Evolutionary conservation across 768 basidiomycete species (phyloP).

Genomic region (Tylopilus felleus): DNA sequence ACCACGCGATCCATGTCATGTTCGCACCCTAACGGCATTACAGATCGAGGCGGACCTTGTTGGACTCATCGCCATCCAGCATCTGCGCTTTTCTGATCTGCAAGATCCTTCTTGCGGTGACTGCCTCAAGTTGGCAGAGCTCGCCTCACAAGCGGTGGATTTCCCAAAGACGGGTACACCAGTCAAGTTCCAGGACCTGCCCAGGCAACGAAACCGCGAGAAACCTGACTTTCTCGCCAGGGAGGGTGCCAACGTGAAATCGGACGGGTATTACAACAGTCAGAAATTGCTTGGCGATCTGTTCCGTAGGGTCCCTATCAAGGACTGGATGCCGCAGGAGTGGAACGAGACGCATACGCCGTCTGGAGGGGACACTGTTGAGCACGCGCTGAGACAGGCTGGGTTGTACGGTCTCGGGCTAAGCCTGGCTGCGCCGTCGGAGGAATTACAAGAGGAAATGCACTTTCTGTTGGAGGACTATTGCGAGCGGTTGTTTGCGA

Average conservation of each 20-base stretch:
- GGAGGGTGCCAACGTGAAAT: conserved; percentile 32
- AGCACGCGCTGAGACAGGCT: conserved; percentile 22
- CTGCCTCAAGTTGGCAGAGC: conserved; percentile 42
- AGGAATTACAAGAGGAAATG: conserved; percentile 39
- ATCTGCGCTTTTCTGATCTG: conserved; percentile 43
- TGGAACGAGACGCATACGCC: conserved; percentile 19
- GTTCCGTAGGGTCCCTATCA: conserved; percentile 42
- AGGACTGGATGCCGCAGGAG: conserved; percentile 30
- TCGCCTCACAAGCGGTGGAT: conserved; percentile 48
- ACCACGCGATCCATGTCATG: neutral
- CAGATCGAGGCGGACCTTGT: conserved; percentile 40
- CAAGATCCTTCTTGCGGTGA: conserved; percentile 32
- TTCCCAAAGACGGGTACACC: conserved; percentile 45
- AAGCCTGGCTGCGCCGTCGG: conserved; percentile 17
- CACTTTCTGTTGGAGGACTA: conserved; percentile 35
- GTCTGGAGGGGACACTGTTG: conserved; percentile 28
- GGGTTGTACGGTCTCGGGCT: conserved; percentile 34
- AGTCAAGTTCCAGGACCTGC: conserved; percentile 36
- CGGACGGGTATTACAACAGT: conserved; percentile 38
- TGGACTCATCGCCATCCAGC: conserved; percentile 40
- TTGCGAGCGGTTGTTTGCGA: conserved; percentile 30
- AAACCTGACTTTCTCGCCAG: conserved; percentile 46
- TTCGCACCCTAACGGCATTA: neutral
- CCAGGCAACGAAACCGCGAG: conserved; percentile 21
- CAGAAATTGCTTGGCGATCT: conserved; percentile 41